Evolutionary conservation across 306 rosid species (phyloP).

Genomic region (Sophora flavescens): DNA sequence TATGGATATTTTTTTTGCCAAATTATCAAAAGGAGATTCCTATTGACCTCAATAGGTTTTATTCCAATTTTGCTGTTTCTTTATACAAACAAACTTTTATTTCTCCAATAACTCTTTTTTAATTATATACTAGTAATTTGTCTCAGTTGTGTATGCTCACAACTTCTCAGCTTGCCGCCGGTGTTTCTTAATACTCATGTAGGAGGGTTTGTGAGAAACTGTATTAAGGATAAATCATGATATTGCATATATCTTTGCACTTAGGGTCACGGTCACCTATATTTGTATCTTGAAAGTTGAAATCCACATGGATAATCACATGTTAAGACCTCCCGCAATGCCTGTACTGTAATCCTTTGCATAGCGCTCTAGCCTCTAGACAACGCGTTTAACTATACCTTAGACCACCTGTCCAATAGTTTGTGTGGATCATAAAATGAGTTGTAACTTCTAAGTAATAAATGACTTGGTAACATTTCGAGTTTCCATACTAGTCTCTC

Average conservation of each 20-base stretch:
- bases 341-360: constrained; percentile 8
- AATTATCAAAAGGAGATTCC: background rate
- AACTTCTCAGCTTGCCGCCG: constrained; percentile 18
- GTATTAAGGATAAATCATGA: constrained; percentile 26
- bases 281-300: constrained; percentile 25
- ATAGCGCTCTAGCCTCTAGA: too few species aligned
- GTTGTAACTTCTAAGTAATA: constrained; percentile 7
- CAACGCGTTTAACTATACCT: constrained; percentile 14
- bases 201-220: constrained; percentile 20
- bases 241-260: constrained; percentile 31
- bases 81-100: background rate
- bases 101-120: background rate
- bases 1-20: constrained; percentile 25
- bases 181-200: constrained; percentile 13
- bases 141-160: constrained; percentile 16
- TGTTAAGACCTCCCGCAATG: background rate
- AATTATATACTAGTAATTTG: constrained; percentile 16
- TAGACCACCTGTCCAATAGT: constrained; percentile 2
- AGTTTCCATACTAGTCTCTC: constrained; percentile 20
- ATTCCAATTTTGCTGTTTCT: background rate
- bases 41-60: constrained; percentile 28
- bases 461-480: background rate
- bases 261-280: background rate
- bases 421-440: constrained; percentile 13
- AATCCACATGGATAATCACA: constrained; percentile 21